Evolutionary conservation across 1,139 yeast genomes (phyloP).

Genomic region (Taphrina flavorubra): DNA sequence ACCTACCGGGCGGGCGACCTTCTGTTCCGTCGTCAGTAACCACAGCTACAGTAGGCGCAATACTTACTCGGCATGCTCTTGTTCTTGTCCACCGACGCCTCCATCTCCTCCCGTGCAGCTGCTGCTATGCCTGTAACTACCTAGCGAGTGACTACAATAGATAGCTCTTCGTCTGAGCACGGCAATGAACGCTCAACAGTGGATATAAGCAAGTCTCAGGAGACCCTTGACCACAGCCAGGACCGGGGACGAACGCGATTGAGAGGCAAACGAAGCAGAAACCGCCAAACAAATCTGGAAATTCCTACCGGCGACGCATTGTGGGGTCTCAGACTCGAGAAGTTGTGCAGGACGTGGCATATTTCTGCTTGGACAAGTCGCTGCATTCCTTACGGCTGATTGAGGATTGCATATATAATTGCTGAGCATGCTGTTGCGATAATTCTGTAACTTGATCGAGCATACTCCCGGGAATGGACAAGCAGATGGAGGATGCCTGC

Average conservation of each 20-base stretch:
- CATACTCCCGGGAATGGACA: background rate
- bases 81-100: conserved; percentile 15
- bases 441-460: too few relatives aligned
- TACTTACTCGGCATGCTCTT: conserved; percentile 25
- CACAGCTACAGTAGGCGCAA: background rate
- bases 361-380: background rate
- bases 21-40: conserved; percentile 12
- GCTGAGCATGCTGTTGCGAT: too few relatives aligned
- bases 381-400: background rate
- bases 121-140: too few relatives aligned
- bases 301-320: background rate
- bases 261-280: too few relatives aligned
- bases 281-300: background rate
- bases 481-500: background rate
- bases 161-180: too few relatives aligned
- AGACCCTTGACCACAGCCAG: background rate
- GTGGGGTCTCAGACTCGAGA: background rate
- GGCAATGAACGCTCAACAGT: too few relatives aligned
- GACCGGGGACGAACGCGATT: too few relatives aligned
- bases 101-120: background rate
- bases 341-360: conserved; percentile 7
- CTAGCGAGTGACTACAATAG: too few relatives aligned
- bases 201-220: background rate
- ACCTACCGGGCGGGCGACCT: conserved; percentile 23
- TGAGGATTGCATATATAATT: background rate